Evolutionary conservation across 768 basidiomycete genomes (phyloP), one percentile per base, ranked within the genome.

Genomic region (Solioccasus polychromus): DNA sequence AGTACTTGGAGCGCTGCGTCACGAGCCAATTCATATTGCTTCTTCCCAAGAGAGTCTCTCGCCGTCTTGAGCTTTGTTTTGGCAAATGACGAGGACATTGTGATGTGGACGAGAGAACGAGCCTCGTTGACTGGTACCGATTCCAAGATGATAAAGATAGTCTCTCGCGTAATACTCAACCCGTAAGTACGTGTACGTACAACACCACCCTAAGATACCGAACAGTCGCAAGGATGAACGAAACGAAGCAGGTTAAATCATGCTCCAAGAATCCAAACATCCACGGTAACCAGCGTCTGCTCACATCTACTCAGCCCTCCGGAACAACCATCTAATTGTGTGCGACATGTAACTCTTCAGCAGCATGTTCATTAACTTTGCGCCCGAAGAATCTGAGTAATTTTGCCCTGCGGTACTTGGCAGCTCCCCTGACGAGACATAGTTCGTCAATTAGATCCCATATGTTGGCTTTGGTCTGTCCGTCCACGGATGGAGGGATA

Each of bases 1-100:
- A 91, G 68, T 8, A 83, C 82, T 51, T 81, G 76, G 34, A 70
- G 62, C 8, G 85, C 80, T n/a, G 82, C 77, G 52, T 83, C 77
- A 48, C 76, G 79, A 10, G 90, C 92, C 17, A 67, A 68, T 4
- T 70, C 62, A 54, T 79, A 92, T 50, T 94, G 83, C 60, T 91
- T 92, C 61, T 83, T 86, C 11, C 69, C 71, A 18, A 95, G 68
- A 4, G 80, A 75, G 44, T 92, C 90, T 48, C 87, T 79, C 11
- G 90, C 85, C 18, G 75, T 67, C 66, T 93, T 95, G 54, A 96
- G 77, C 62, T 85, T 89, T 29, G 64, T 67, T 64, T 88, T 94
- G 41, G 76, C 72, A 47, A 83, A 77, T 7, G 57, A 42, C 12
- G 63, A 66, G 22, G 64, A 68, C 66, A 66, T 66, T 22, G 38